Percentiles rank a stretch among this genome's conserved stretches.
Evolutionary conservation across 2,329 filamentous ascomycete species (phyloP).

Genomic region (Tolypocladium inflatum): DNA sequence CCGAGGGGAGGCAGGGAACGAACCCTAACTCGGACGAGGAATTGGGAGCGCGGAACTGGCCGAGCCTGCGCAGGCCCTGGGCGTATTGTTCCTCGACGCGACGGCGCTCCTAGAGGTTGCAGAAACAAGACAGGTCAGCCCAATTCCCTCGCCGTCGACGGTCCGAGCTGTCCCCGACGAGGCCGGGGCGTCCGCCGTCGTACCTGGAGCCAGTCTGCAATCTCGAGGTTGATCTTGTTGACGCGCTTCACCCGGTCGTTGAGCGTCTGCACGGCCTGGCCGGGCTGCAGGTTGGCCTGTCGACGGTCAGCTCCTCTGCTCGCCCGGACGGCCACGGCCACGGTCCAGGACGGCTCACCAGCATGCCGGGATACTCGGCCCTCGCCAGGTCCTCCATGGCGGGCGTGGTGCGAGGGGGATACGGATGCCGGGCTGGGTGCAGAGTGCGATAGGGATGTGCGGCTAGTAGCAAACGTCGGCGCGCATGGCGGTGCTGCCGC

Average conservation of each 20-base stretch:
- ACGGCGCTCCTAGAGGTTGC: constrained; percentile 65
- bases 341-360: constrained; percentile 52
- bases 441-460: background rate
- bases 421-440: constrained; percentile 20
- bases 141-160: background rate
- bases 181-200: constrained; percentile 11
- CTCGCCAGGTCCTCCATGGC: constrained; percentile 70
- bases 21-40: constrained; percentile 80
- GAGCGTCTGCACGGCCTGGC: constrained; percentile 71
- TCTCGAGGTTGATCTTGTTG: constrained; percentile 74
- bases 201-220: constrained; percentile 97
- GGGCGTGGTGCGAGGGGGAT: constrained; percentile 15
- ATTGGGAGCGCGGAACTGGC: constrained; percentile 64
- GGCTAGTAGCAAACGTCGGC: constrained; percentile 4
- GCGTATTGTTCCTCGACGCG: constrained; percentile 88
- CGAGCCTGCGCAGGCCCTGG: constrained; percentile 69
- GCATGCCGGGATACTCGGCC: constrained; percentile 86
- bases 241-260: constrained; percentile 85
- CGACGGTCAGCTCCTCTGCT: background rate
- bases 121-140: background rate
- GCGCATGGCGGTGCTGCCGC: constrained; percentile 10
- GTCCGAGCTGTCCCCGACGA: background rate
- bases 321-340: background rate
- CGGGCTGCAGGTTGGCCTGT: constrained; percentile 71
- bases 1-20: constrained; percentile 16